Evolutionary conservation across 2,329 filamentous ascomycete species (phyloP).

Genomic region (Colletotrichum sp.): DNA sequence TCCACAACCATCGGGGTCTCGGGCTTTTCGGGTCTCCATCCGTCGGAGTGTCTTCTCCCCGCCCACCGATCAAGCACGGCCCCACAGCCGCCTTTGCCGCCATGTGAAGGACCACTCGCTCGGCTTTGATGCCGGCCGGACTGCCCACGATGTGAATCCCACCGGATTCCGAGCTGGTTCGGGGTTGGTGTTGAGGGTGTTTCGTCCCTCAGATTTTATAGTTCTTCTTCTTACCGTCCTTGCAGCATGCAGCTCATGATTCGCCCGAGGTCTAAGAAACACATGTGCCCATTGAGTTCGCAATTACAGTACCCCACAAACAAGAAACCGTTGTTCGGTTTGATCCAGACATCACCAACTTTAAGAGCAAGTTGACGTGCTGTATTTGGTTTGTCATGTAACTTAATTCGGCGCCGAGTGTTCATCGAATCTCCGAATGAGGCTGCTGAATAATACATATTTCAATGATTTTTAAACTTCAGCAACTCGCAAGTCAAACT

Average conservation of each 20-base stretch:
- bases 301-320: not conserved
- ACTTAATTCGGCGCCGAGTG: not conserved
- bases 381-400: not conserved
- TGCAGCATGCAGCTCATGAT: not conserved
- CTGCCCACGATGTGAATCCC: not conserved
- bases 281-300: not conserved
- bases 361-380: not conserved
- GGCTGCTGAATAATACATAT: not conserved
- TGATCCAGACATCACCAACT: not conserved
- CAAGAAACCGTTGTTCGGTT: not conserved
- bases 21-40: slow-evolving; percentile 2
- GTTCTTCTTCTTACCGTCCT: not conserved
- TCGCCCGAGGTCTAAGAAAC: not conserved
- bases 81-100: not conserved
- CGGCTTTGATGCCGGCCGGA: not conserved
- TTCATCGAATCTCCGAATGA: not conserved
- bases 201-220: not conserved
- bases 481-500: not conserved
- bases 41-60: slow-evolving; percentile 1
- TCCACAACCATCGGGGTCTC: slow-evolving; percentile 5
- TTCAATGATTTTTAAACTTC: not conserved
- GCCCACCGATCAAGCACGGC: slow-evolving; percentile 5
- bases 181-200: not conserved
- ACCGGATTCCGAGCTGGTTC: not conserved
- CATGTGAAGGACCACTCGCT: not conserved